phyloP scores from a whole-genome alignment of 2,329 filamentous ascomycete genomes.

The Clonostachys byssicola region DNA sequence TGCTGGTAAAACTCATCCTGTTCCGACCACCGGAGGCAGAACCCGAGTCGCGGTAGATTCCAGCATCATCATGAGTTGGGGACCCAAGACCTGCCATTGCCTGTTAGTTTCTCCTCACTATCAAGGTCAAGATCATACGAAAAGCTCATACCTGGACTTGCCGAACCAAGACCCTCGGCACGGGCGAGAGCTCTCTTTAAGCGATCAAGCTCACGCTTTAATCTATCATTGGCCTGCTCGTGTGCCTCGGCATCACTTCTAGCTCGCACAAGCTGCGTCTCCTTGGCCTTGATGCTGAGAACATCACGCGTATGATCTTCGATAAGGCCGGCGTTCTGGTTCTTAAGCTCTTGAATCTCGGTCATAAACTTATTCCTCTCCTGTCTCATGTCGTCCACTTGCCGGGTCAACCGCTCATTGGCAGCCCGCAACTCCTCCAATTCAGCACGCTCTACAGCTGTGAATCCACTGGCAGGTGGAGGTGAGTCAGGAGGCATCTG shows the following conservation, averaged over 20 bases:
- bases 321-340: slow-evolving; percentile 93
- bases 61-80: slow-evolving; percentile 53
- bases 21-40: slow-evolving; percentile 35
- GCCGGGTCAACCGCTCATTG: slow-evolving; percentile 71
- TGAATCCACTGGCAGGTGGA: slow-evolving; percentile 60
- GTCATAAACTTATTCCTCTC: slow-evolving; percentile 79
- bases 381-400: slow-evolving; percentile 75
- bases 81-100: slow-evolving; percentile 30
- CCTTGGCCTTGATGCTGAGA: slow-evolving; percentile 95
- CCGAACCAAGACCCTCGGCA: slow-evolving; percentile 44
- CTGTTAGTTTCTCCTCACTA: background rate
- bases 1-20: slow-evolving; percentile 60
- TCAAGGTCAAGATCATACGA: slow-evolving; percentile 10
- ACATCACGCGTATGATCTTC: slow-evolving; percentile 96
- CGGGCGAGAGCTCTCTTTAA: slow-evolving; percentile 80
- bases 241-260: slow-evolving; percentile 86
- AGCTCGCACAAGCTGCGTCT: slow-evolving; percentile 91
- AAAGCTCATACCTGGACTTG: slow-evolving; percentile 31
- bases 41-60: slow-evolving; percentile 52
- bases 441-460: slow-evolving; percentile 83
- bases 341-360: slow-evolving; percentile 90
- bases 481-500: slow-evolving; percentile 50
- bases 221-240: slow-evolving; percentile 78
- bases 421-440: slow-evolving; percentile 82
- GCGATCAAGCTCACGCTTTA: slow-evolving; percentile 84